A percentile compares a stretch with the other conserved stretches of the same genome.
Conservation (phyloP, 345 rosid genomes). For the Clausena lansium region DNA sequence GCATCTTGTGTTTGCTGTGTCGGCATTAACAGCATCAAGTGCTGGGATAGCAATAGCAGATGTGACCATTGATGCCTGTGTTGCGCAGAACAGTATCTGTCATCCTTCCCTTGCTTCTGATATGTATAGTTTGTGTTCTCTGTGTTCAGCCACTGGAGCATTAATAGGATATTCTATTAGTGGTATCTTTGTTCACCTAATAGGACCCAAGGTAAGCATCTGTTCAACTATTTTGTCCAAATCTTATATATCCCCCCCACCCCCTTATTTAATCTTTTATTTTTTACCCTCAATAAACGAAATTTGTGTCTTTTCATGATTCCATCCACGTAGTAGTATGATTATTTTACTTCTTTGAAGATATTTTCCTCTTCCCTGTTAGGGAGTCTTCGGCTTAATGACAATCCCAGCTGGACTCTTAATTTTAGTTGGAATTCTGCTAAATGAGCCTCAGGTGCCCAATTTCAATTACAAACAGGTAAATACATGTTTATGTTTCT, state of each 20-base stretch:
- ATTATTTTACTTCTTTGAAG: slow-evolving; percentile 4
- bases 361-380: slow-evolving; percentile 20
- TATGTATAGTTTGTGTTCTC: slow-evolving; percentile 89
- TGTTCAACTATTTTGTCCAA: background rate
- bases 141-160: slow-evolving; percentile 74
- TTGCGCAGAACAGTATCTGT: slow-evolving; percentile 74
- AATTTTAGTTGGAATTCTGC: slow-evolving; percentile 55
- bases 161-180: slow-evolving; percentile 75
- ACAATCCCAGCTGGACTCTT: slow-evolving; percentile 65
- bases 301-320: background rate
- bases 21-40: slow-evolving; percentile 70
- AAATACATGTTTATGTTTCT: background rate
- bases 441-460: slow-evolving; percentile 51
- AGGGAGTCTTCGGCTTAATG: slow-evolving; percentile 87
- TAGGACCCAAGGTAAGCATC: slow-evolving; percentile 73
- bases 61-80: slow-evolving; percentile 95
- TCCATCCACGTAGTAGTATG: background rate
- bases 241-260: background rate
- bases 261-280: too few species aligned
- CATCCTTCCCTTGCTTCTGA: slow-evolving; percentile 82
- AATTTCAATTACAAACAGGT: slow-evolving; percentile 73
- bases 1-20: slow-evolving; percentile 64
- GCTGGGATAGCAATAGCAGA: slow-evolving; percentile 85
- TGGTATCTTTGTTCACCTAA: slow-evolving; percentile 80
- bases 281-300: background rate